Evolutionary conservation across 108 stramenopile species (phyloP), one percentile per base, ranked within the genome.

Genomic region (Fragilaria crotonensis): DNA sequence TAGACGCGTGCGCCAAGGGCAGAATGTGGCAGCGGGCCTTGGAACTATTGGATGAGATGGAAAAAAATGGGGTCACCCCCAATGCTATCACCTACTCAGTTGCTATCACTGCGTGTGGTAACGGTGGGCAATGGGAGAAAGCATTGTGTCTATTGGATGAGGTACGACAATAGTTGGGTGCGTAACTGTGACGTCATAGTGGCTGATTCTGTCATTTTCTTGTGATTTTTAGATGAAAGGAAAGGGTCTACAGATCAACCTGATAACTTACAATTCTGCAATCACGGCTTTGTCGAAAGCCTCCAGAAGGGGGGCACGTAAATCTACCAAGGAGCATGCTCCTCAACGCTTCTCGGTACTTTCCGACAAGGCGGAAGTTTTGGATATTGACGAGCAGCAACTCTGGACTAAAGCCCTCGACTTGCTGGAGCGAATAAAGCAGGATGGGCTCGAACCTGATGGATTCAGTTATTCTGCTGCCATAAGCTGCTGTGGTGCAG

Each of bases 261-360:
- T 78, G 17, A 87, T 85, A 26, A 91, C 86, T 4, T 91, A 91
- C 71, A 87, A 86, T 45, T 71, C 77, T 46, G 85, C 81, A 1
- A 80, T 90, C 17, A 72, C 78, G 25, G 89, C 89, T 2, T 52
- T 90, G 17, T 68, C 89, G 2, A 84, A 81, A 52, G 77, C 77
- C 1, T 71, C 75, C 0, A 52, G 74, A 9, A 27, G 48, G 2
- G 68, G 71, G 57, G 65, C 62, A 11, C 77, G 74, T 33, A 14
- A 46, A 19, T 53, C 33, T 21, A 41, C 54, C 28, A 56, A 56
- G 45, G 19, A 30, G 1, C 45, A 56, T 32, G 54, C 44, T 32
- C 5, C 32, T 21, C 7, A 30, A 25, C 4, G 53, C 50, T 27
- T 33, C 27, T 18, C 45, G 25, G 7, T 32, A 25, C 22, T 31